A percentile compares a stretch with the other conserved stretches of the same genome.
Evolutionary conservation across 495 filamentous ascomycete species (phyloP).

Genomic region (Penicillium coffeae): DNA sequence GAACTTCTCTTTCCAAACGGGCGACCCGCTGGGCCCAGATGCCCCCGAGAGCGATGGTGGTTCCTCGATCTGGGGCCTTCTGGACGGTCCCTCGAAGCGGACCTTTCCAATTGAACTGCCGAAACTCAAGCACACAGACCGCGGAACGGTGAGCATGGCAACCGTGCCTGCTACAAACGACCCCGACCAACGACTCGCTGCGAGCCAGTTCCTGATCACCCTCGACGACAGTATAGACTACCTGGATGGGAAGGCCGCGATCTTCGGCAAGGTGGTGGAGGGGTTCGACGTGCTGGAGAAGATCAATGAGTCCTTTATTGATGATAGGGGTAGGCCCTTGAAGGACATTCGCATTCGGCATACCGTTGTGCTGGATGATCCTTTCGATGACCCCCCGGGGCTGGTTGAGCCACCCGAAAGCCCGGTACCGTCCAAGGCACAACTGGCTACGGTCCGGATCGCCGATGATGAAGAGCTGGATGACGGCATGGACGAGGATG

Average conservation of each 20-base stretch:
- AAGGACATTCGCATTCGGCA: constrained; percentile 92
- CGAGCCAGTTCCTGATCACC: constrained; percentile 88
- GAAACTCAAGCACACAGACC: constrained; percentile 79
- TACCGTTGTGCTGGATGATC: constrained; percentile 85
- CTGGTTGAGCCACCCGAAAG: constrained; percentile 72
- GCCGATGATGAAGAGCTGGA: constrained; percentile 80
- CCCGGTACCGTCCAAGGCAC: constrained; percentile 77
- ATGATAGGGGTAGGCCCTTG: constrained; percentile 76
- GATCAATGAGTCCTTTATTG: constrained; percentile 84
- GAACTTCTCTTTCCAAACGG: constrained; percentile 91
- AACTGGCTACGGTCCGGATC: constrained; percentile 87
- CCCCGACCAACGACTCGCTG: constrained; percentile 74
- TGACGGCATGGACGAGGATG: constrained; percentile 72
- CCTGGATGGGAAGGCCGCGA: constrained; percentile 84
- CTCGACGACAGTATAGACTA: constrained; percentile 83
- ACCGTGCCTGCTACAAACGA: constrained; percentile 72
- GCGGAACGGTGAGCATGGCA: constrained; percentile 92
- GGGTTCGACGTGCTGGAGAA: constrained; percentile 90
- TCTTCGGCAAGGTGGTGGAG: constrained; percentile 92
- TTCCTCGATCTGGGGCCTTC: constrained; percentile 82
- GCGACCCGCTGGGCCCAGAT: constrained; percentile 84
- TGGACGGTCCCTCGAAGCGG: constrained; percentile 67
- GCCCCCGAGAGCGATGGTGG: constrained; percentile 83
- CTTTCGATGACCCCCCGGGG: constrained; percentile 73
- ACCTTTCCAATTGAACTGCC: constrained; percentile 81